phyloP scores from a whole-genome alignment of 2,329 filamentous ascomycete genomes.

The Fusarium sp. region DNA sequence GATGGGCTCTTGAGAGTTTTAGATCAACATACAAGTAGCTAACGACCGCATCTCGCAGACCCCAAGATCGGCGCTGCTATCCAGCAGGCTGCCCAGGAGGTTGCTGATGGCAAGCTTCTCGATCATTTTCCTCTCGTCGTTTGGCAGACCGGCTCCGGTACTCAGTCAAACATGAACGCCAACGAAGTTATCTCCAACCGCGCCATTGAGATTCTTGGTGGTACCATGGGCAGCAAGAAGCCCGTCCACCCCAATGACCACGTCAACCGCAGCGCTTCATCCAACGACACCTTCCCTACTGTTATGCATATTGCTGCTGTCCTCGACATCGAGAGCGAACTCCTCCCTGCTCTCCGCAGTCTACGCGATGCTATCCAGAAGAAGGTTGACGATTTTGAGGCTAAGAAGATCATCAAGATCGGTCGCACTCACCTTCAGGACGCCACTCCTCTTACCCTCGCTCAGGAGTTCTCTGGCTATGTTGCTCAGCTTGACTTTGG shows the following conservation, averaged over 20 bases:
- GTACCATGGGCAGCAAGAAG: conserved; percentile 95
- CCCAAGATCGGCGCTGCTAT: conserved; percentile 92
- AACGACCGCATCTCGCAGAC: conserved; percentile 63
- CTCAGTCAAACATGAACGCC: conserved; percentile 99
- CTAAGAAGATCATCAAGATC: conserved; percentile 96
- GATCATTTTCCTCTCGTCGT: conserved; percentile 99
- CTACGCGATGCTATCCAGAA: conserved; percentile 85
- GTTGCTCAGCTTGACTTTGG: conserved; percentile 93
- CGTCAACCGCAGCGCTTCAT: conserved; percentile 98
- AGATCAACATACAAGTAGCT: not conserved
- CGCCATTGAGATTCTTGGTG: conserved; percentile 96
- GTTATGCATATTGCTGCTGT: conserved; percentile 99
- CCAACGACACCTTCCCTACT: conserved; percentile 99
- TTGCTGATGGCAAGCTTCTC: conserved; percentile 90
- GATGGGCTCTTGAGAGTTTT: not conserved
- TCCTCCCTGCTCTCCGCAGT: conserved; percentile 84
- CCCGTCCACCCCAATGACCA: conserved; percentile 99
- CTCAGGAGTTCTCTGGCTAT: conserved; percentile 98
- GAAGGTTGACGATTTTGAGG: conserved; percentile 89
- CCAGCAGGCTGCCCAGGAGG: conserved; percentile 92
- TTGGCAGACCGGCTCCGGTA: conserved; percentile 99
- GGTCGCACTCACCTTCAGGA: conserved; percentile 97
- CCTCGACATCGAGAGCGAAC: conserved; percentile 86
- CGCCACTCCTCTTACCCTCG: conserved; percentile 92
- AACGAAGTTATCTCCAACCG: conserved; percentile 99